phyloP scores from a whole-genome alignment of 2,329 filamentous ascomycete species.

The Aspergillus novoparasiticus region DNA sequence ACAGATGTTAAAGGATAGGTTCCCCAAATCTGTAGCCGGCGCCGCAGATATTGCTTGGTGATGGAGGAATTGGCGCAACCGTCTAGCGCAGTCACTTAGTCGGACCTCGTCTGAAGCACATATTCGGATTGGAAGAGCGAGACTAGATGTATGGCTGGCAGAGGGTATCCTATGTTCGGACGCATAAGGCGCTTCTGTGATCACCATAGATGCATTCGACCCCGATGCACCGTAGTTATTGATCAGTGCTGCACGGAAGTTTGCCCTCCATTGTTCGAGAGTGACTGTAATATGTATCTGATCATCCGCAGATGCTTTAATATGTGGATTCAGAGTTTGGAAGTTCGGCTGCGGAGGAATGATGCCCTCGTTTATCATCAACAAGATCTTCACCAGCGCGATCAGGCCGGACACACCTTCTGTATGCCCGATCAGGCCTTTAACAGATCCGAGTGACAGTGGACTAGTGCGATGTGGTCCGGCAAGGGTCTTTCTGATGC shows the following conservation, averaged over 20 bases:
- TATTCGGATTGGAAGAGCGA: constrained; percentile 17
- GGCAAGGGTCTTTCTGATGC: constrained; percentile 27
- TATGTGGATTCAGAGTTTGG: constrained; percentile 24
- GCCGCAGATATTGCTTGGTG: background rate
- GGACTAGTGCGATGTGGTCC: constrained; percentile 13
- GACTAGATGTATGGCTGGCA: constrained; percentile 6
- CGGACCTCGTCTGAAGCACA: constrained; percentile 17
- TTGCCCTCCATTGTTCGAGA: constrained; percentile 16
- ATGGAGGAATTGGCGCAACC: constrained; percentile 11
- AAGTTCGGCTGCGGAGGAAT: constrained; percentile 33
- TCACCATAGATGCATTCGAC: constrained; percentile 31
- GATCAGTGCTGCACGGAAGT: constrained; percentile 24
- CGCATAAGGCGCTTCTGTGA: constrained; percentile 17
- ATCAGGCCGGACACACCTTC: constrained; percentile 38
- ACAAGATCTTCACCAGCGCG: constrained; percentile 31
- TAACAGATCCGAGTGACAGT: constrained; percentile 34
- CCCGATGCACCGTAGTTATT: constrained; percentile 37
- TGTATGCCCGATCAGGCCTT: constrained; percentile 37
- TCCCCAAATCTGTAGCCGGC: constrained; percentile 9
- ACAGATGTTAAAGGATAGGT: constrained; percentile 20
- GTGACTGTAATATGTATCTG: constrained; percentile 19
- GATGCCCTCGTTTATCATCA: constrained; percentile 31
- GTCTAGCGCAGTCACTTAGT: constrained; percentile 11
- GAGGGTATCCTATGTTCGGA: constrained; percentile 11
- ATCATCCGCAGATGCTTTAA: constrained; percentile 17